phyloP scores from a whole-genome alignment of 345 rosid genomes.

The Physaria fendleri region DNA sequence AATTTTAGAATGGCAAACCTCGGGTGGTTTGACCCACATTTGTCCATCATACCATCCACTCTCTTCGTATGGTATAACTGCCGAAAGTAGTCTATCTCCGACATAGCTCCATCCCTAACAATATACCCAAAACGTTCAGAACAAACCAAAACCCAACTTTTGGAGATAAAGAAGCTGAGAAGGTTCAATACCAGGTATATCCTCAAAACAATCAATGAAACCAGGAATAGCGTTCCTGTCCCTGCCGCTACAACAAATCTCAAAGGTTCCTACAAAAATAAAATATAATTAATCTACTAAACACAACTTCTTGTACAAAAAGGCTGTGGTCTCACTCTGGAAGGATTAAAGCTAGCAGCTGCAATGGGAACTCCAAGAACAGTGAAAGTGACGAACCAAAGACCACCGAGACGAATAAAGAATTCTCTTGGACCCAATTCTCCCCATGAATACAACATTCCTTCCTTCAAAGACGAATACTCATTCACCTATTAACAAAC shows the following conservation, averaged over 20 bases:
- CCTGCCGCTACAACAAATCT: slow-evolving; percentile 87
- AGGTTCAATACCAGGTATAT: slow-evolving; percentile 61
- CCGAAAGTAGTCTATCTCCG: slow-evolving; percentile 90
- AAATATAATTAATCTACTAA: not conserved
- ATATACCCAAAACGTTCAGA: not conserved
- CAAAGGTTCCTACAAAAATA: slow-evolving; percentile 65
- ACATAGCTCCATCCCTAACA: slow-evolving; percentile 97
- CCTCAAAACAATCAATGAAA: slow-evolving; percentile 68
- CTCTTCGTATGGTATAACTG: slow-evolving; percentile 93
- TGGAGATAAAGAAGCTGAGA: not conserved
- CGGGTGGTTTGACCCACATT: slow-evolving; percentile 97
- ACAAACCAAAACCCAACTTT: not conserved
- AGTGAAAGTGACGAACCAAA: slow-evolving; percentile 72
- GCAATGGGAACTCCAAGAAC: slow-evolving; percentile 87
- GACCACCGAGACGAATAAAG: slow-evolving; percentile 80
- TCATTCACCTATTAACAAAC: slow-evolving; percentile 94
- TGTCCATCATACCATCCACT: slow-evolving; percentile 99
- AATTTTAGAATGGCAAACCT: slow-evolving; percentile 42
- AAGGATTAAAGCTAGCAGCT: slow-evolving; percentile 94
- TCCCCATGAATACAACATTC: slow-evolving; percentile 81
- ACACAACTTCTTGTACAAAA: not conserved
- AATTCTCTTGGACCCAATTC: slow-evolving; percentile 61
- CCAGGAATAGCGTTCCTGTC: slow-evolving; percentile 83
- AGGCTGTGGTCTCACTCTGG: slow-evolving; percentile 43
- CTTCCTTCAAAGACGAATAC: slow-evolving; percentile 79